Base-by-base conservation (phyloP, 129 eudicot species). In the Gnaphalium uliginosum region DNA sequence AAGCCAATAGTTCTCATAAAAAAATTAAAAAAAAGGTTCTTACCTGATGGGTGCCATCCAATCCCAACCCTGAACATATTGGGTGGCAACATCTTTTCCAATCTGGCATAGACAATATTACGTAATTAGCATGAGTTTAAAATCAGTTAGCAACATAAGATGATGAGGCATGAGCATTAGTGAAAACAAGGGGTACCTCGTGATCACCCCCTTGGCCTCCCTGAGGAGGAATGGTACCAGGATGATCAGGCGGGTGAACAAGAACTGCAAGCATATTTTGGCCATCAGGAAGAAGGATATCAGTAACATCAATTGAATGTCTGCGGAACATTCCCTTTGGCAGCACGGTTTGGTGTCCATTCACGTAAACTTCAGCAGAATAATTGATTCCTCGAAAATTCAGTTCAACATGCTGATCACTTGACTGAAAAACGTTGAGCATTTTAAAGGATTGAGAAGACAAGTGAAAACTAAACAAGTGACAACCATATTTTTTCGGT, bases 171-270 rank as follows among this genome's bases (percentile, higher is more conserved):
- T 56, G 56, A 35, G 37, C 23, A 62, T 51, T 11, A 72, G 21
- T 21, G 24, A 27, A 46, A 13, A 43, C 51, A 46, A 46, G 18
- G 18, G 53, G 25, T 87, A 94, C 99, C 96, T 94, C 96, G 27
- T 94, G 99, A 84, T 94, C 99, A 79, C 99, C 99, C 68, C 99
- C 99, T 89, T 94, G 99, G 75, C 99, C 99, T 43, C 99, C 99
- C 73, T 89, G 79, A 32, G 96, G 93, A 73, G 99, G 99, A 78
- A 94, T 94, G 30, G 22, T 91, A 22, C 99, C 99, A 43, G 99
- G 99, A 81, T 94, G 99, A 86, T 94, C 99, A 78, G 99, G 99
- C 57, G 99, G 99, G 76, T 94, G 83, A 84, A 94, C 93, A 56
- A 94, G 87, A 78, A 94, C 97, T 61, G 97, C 99, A 57, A 94